Base-by-base conservation (phyloP, 2,329 filamentous ascomycete species). In the Falciphora oryzae region DNA sequence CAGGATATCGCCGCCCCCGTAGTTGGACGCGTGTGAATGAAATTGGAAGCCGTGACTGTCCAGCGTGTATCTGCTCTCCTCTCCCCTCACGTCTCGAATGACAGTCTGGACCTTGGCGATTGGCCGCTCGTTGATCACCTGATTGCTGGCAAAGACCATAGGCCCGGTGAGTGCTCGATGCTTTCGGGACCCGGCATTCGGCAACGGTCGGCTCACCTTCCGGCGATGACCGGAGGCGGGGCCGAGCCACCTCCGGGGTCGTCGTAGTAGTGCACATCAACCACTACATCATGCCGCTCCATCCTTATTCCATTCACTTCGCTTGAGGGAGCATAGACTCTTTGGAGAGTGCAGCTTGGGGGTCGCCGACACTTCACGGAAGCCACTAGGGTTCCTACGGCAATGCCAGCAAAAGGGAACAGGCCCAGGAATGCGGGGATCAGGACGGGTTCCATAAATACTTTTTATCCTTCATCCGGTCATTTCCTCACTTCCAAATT, bases 31-130 rank as follows among this genome's bases (percentile, higher is more conserved):
- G 57, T 74, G 74, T 14, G 67, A 71, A 29, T 71, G 67, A 65
- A 76, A 75, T 60, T 79, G 76, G 67, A 81, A 81, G 1, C 78
- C 79, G 66, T 79, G 73, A 57, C 64, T 68, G 69, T 80, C 77
- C 57, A 81, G 76, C 1, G 73, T 73, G 70, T 77, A 81, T 11
- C 71, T 67, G 66, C 70, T 70, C 65, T 80, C 78, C 5, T 76
- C 58, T 8, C 58, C 58, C 58, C 25, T 35, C 11, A 59, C 31
- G 29, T 59, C 58, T 13, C 58, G 28, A 13, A 59, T 31, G 22
- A 31, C 29, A 28, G 29, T 32, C 14, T 31, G 28, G 58, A 60
- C 58, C 7, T 28, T n/a, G 18, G 31, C 58, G 8, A 35, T 60
- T 18, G 31, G 58, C 22, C 58, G 27, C 29, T 38, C 28, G 31